phyloP scores from a whole-genome alignment of 164 flowering plant species.

The Annona squamosa region DNA sequence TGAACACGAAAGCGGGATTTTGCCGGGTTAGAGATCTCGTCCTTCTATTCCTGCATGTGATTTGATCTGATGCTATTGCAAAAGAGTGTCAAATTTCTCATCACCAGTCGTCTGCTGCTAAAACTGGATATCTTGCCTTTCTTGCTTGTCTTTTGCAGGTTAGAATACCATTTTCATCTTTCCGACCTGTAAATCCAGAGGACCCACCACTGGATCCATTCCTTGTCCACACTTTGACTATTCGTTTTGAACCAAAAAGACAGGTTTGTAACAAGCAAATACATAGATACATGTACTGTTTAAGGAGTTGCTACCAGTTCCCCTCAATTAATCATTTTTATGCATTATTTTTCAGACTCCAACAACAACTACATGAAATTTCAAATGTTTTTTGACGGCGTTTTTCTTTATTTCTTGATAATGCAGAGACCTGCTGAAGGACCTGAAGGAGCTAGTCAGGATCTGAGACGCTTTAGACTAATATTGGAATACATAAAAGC shows the following conservation, averaged over 20 bases:
- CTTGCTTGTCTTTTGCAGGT: slow-evolving; percentile 42
- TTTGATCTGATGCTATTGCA: neutral
- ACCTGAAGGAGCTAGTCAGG: slow-evolving; percentile 47
- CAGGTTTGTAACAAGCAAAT: slow-evolving; percentile 48
- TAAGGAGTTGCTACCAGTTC: neutral
- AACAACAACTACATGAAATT: neutral
- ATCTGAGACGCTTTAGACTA: slow-evolving; percentile 76
- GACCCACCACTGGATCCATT: slow-evolving; percentile 97
- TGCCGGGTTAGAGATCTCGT: slow-evolving; percentile 62
- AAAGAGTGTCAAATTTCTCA: neutral
- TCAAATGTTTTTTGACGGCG: neutral
- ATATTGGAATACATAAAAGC: slow-evolving; percentile 90
- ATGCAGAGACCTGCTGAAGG: slow-evolving; percentile 68
- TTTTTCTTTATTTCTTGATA: slow-evolving; percentile 5
- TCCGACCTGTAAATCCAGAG: slow-evolving; percentile 85
- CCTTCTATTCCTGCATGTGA: neutral
- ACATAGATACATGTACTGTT: neutral
- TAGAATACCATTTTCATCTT: slow-evolving; percentile 81
- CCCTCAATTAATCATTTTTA: neutral
- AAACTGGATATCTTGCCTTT: slow-evolving; percentile 8
- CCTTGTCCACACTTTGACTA: slow-evolving; percentile 87
- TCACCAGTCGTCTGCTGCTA: neutral
- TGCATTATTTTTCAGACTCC: slow-evolving; percentile 1
- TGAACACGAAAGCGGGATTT: slow-evolving; percentile 89
- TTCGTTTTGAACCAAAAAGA: slow-evolving; percentile 95